Conservation (phyloP, 768 basidiomycete species). For the Chlorophyllum brunneum region DNA sequence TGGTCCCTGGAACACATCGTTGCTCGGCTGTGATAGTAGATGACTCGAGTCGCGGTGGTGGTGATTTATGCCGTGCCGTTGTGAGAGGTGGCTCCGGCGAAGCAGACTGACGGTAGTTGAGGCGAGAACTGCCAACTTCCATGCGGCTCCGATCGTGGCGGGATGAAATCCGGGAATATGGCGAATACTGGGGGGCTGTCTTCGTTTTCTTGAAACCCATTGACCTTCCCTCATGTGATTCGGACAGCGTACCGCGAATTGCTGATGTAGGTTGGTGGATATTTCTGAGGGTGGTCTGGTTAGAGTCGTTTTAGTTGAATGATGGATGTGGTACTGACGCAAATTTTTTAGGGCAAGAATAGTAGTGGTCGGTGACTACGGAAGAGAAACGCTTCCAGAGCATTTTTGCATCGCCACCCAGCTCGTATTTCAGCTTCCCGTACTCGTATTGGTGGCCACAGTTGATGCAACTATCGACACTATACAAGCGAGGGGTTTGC, state of each 20-base stretch:
- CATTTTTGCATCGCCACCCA: neutral
- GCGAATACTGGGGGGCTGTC: neutral
- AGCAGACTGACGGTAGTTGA: neutral
- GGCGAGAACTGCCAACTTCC: neutral
- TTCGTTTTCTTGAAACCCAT: neutral
- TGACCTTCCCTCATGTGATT: neutral
- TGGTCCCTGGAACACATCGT: neutral
- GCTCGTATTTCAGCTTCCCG: neutral
- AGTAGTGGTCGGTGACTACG: constrained; percentile 2
- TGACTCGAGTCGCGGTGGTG: neutral
- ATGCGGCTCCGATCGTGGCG: constrained; percentile 7
- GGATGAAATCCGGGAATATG: constrained; percentile 1
- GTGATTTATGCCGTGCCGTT: neutral
- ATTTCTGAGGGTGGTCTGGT: neutral
- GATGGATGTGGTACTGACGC: neutral
- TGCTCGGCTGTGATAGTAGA: neutral
- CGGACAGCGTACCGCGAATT: constrained; percentile 2
- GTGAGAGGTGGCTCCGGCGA: constrained; percentile 6
- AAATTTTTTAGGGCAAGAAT: constrained; percentile 5
- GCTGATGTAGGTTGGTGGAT: constrained; percentile 8
- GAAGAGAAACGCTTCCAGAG: constrained; percentile 3
- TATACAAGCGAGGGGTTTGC: neutral
- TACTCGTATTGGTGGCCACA: constrained; percentile 3
- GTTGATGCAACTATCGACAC: constrained; percentile 1
- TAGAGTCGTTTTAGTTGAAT: neutral